Conservation (phyloP, 176 grass and related monocot species). For the Guadua angustifolia region DNA sequence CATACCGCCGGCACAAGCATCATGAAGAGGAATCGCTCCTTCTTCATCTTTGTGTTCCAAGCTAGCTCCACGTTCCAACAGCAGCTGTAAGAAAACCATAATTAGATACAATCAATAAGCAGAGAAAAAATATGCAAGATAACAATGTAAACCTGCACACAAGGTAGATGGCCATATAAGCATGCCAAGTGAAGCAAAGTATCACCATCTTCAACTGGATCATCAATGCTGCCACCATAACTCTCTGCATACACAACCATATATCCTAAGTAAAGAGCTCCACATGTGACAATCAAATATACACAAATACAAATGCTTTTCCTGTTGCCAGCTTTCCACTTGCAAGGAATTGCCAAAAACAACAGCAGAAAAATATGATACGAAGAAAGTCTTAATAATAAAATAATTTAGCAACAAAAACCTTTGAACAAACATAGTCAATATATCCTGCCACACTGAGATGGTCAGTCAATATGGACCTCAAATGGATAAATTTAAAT, state of each 20-base stretch:
- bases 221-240: conserved; percentile 76
- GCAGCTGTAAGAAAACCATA: conserved; percentile 48
- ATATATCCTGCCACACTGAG: neutral
- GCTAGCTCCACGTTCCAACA: conserved; percentile 76
- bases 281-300: conserved; percentile 7
- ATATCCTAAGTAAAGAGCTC: conserved; percentile 4
- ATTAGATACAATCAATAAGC: conserved; percentile 21
- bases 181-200: conserved; percentile 90
- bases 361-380: neutral
- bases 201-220: conserved; percentile 98
- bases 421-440: neutral
- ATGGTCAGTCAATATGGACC: neutral
- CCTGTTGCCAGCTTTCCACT: neutral
- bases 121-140: neutral
- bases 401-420: conserved; percentile 4
- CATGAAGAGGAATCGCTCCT: conserved; percentile 92
- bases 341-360: conserved; percentile 17
- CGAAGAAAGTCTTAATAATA: neutral
- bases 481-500: neutral
- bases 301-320: neutral
- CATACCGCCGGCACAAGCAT: conserved; percentile 95
- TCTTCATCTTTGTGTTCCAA: conserved; percentile 96
- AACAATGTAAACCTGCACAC: conserved; percentile 76
- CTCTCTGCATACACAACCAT: conserved; percentile 55
- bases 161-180: conserved; percentile 94